phyloP scores from a whole-genome alignment of 371 early-diverging fungal species.

The Rhizopus microsporus region DNA sequence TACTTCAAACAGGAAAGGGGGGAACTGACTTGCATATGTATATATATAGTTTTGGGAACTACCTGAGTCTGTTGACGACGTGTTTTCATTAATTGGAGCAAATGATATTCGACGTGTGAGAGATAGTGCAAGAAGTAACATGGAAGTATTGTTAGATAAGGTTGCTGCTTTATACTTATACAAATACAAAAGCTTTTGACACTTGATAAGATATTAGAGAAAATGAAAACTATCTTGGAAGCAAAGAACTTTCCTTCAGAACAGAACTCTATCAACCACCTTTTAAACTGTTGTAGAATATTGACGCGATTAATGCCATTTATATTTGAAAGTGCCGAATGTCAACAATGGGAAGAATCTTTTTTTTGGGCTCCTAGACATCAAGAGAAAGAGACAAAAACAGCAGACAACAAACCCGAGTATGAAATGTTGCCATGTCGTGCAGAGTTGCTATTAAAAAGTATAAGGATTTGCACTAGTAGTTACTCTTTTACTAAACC shows the following conservation, averaged over 20 bases:
- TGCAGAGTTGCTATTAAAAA: constrained; percentile 36
- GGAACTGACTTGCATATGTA: not conserved
- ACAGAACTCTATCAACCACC: constrained; percentile 54
- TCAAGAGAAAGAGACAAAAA: constrained; percentile 25
- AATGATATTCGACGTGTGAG: constrained; percentile 74
- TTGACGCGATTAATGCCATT: constrained; percentile 83
- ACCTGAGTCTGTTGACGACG: constrained; percentile 78
- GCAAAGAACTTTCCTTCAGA: constrained; percentile 56
- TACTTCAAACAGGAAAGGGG: not conserved
- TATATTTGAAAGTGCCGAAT: constrained; percentile 70
- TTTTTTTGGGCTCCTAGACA: constrained; percentile 71
- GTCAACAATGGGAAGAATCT: constrained; percentile 59
- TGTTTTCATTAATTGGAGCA: constrained; percentile 77
- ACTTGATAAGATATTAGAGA: constrained; percentile 49
- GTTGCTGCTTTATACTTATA: constrained; percentile 16
- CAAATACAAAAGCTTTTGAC: not conserved
- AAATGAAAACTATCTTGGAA: constrained; percentile 53
- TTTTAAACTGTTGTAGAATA: constrained; percentile 82
- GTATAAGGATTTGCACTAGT: not conserved
- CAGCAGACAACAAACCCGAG: constrained; percentile 19
- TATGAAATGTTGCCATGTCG: constrained; percentile 38
- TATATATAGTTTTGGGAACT: constrained; percentile 63
- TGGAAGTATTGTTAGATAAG: constrained; percentile 65
- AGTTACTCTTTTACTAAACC: not conserved
- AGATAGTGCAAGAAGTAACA: constrained; percentile 69